Conservation (phyloP, 805 yeast species). For the Teunomyces tritomae region DNA sequence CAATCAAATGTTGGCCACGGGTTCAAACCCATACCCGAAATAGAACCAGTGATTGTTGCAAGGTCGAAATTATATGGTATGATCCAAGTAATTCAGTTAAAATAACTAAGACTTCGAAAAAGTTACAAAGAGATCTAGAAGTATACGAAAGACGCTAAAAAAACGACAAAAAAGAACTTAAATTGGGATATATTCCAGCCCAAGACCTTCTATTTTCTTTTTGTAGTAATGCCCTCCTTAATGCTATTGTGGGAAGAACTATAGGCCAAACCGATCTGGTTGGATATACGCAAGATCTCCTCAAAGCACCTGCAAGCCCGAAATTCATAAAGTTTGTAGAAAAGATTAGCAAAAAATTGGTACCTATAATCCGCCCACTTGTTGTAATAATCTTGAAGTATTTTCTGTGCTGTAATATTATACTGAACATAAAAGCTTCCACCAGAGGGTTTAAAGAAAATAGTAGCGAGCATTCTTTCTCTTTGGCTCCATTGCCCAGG, state of each 20-base stretch:
- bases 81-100: slow-evolving; percentile 62
- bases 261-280: slow-evolving; percentile 53
- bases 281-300: slow-evolving; percentile 46
- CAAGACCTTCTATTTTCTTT: slow-evolving; percentile 26
- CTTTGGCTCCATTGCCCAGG: slow-evolving; percentile 66
- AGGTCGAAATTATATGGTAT: slow-evolving; percentile 48
- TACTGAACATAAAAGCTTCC: slow-evolving; percentile 21
- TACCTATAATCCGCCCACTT: slow-evolving; percentile 19
- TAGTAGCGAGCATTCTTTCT: slow-evolving; percentile 64
- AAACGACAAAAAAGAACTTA: slow-evolving; percentile 14
- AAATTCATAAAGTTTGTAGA: slow-evolving; percentile 16
- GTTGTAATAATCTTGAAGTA: slow-evolving; percentile 24
- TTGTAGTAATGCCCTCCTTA: slow-evolving; percentile 23
- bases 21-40: slow-evolving; percentile 50
- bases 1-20: slow-evolving; percentile 57
- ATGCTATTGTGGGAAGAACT: slow-evolving; percentile 27
- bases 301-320: slow-evolving; percentile 16
- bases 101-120: slow-evolving; percentile 40
- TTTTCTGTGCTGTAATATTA: slow-evolving; percentile 21
- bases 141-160: slow-evolving; percentile 20
- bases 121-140: slow-evolving; percentile 46
- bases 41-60: slow-evolving; percentile 47
- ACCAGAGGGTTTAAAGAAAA: slow-evolving; percentile 34
- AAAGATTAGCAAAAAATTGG: slow-evolving; percentile 11
- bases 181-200: slow-evolving; percentile 32